Base-by-base conservation (phyloP, 768 basidiomycete species). In the Suillus spraguei region DNA sequence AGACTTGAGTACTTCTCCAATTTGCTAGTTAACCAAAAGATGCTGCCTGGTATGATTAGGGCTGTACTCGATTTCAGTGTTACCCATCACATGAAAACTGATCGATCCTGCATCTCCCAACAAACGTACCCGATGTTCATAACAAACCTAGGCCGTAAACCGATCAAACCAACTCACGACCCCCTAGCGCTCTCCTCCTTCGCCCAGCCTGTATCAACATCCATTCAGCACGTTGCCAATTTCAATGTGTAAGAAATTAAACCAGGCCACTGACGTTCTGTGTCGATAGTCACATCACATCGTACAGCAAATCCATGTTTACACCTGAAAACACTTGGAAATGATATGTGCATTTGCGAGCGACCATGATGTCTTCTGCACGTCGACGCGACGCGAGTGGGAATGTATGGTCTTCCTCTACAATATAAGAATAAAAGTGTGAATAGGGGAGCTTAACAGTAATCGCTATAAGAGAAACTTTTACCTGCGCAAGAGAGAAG, bases 291-390 rank as follows among this genome's bases (percentile, higher is more conserved):
- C 6, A 52, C 60, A 42, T 74, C 35, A 0, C 71, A 59, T 13
- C 65, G 68, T 13, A 63, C 49, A 5, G 69, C 68, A 17, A 73
- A 73, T 5, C 71, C 71, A 14, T 73, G 73, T 1, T 60, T 38
- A 84, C 76, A 0, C 76, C 71, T 2, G 83, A 81, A 71, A 88
- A 88, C 4, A 87, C 74, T 41, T 87, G 86, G 65, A 86, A 72
- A 54, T 82, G 78, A 69, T 87, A 88, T 2, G 70, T 75, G 8
- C 81, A 77, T 58, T 84, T 83, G 20, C 70, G 76, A 38, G 78
- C 80, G 1, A 80, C 75, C 32, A 88, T 66, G 10, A 87, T 81
- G 49, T 85, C 85, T 63, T 88, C 86, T 0, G 85, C 87, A 0
- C 80, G 77, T 24, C 82, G 79, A 24, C 87, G 83, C 0, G 78